Conservation (phyloP, 179 eudicot genomes). For the Beta lomatogona region DNA sequence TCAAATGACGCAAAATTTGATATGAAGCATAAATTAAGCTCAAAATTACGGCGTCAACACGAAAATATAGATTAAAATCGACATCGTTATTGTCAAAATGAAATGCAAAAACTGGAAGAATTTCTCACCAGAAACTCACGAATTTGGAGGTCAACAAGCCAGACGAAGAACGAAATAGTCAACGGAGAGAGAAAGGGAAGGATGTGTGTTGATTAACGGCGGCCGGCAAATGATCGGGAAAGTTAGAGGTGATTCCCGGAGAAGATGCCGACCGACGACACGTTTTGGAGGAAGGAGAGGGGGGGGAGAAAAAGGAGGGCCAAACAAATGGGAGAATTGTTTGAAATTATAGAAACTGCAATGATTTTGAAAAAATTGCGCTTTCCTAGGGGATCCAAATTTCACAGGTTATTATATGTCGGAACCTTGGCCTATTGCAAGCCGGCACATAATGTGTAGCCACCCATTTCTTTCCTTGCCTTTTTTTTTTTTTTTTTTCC, state of each 20-base stretch:
- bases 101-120: not conserved
- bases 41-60: no score
- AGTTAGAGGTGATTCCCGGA: not conserved
- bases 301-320: constrained; percentile 15
- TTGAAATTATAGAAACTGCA: not conserved
- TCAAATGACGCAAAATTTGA: no score
- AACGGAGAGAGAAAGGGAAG: not conserved
- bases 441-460: not conserved
- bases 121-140: not conserved
- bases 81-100: not conserved
- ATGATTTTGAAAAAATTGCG: not conserved
- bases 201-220: not conserved
- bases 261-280: constrained; percentile 30
- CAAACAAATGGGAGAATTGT: constrained; percentile 17
- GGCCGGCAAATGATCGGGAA: constrained; percentile 24
- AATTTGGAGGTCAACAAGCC: not conserved
- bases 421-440: constrained; percentile 8
- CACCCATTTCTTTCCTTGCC: no score
- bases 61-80: not conserved
- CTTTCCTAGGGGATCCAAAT: not conserved
- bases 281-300: constrained; percentile 20
- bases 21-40: not conserved
- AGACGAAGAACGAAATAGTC: not conserved
- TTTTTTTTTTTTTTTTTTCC: not conserved
- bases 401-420: not conserved